phyloP scores from a whole-genome alignment of 371 early-diverging fungal genomes.

The Saksenaea oblongispora region DNA sequence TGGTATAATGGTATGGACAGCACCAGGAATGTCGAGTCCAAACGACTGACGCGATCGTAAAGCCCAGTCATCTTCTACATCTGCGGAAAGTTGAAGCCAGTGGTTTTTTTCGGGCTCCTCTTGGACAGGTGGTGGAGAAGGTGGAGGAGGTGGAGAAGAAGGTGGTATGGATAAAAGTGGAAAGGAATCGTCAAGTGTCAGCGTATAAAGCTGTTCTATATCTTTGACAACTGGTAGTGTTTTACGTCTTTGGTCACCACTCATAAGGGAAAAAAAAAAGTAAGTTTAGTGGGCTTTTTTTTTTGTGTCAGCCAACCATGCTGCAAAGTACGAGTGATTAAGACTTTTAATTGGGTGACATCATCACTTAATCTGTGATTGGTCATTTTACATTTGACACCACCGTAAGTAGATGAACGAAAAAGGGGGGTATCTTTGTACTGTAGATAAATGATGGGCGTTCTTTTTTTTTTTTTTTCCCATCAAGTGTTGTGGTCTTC shows the following conservation, averaged over 20 bases:
- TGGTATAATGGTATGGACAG: conserved; percentile 25
- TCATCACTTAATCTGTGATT: not conserved
- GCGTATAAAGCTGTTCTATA: not conserved
- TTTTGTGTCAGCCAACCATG: not conserved
- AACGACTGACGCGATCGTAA: conserved; percentile 12
- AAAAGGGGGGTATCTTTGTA: too few species aligned
- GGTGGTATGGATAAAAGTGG: not conserved
- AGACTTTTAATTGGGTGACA: not conserved
- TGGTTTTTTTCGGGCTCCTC: not conserved
- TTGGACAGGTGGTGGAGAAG: not conserved
- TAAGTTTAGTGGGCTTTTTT: not conserved
- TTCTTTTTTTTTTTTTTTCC: not conserved
- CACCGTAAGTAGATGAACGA: not conserved
- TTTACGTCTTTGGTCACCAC: conserved; percentile 5
- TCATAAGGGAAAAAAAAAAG: conserved; percentile 5
- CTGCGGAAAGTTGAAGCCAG: conserved; percentile 15
- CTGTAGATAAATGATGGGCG: not conserved
- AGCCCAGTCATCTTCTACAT: conserved; percentile 9
- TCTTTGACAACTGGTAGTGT: conserved; percentile 14
- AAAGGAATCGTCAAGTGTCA: not conserved
- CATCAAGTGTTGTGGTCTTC: not conserved
- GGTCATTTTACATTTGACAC: not conserved
- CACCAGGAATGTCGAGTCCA: conserved; percentile 34
- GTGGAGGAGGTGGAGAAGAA: not conserved
- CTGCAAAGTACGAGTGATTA: not conserved